These are phyloP conservation scores for Parachaetomium inaequale DNA, from an alignment of 495 filamentous ascomycete species.

Conservation along the genomic window DNA sequence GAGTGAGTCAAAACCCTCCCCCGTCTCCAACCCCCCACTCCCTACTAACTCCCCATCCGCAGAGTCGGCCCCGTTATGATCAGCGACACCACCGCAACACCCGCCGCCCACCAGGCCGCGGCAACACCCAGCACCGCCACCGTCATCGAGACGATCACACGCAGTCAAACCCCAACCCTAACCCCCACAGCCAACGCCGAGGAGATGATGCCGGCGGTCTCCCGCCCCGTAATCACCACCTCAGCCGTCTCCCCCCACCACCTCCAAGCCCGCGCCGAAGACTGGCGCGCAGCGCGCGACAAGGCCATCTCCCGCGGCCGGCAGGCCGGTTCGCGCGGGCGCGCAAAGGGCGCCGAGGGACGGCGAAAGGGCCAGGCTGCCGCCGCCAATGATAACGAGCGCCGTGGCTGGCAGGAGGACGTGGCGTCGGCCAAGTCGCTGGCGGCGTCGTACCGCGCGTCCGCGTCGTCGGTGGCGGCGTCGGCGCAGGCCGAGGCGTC, in stretches of 20 bases:
- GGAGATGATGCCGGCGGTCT: too few relatives aligned
- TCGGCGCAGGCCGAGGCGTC: background rate
- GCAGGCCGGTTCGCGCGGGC: background rate
- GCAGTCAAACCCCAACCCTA: too few relatives aligned
- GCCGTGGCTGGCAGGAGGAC: slow-evolving; percentile 11
- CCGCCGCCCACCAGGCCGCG: too few relatives aligned
- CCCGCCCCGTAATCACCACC: background rate
- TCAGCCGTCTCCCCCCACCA: background rate
- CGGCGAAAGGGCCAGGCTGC: background rate
- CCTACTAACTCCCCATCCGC: too few relatives aligned
- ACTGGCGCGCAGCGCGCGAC: slow-evolving; percentile 9
- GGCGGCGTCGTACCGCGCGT: background rate
- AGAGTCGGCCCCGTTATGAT: too few relatives aligned
- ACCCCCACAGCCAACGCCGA: too few relatives aligned
- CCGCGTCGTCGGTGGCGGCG: slow-evolving; percentile 6
- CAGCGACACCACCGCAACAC: too few relatives aligned
- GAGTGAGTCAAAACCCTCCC: too few relatives aligned
- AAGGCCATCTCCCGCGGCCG: background rate
- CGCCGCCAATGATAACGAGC: too few relatives aligned
- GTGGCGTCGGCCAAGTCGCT: slow-evolving; percentile 7
- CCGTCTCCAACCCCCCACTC: too few relatives aligned
- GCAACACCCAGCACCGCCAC: too few relatives aligned
- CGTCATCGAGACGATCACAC: too few relatives aligned
- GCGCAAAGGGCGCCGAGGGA: background rate
- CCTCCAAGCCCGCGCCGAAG: slow-evolving; percentile 3